Evolutionary conservation across 163 green algal species (phyloP).

Genomic region (Prototheca wickerhamii): DNA sequence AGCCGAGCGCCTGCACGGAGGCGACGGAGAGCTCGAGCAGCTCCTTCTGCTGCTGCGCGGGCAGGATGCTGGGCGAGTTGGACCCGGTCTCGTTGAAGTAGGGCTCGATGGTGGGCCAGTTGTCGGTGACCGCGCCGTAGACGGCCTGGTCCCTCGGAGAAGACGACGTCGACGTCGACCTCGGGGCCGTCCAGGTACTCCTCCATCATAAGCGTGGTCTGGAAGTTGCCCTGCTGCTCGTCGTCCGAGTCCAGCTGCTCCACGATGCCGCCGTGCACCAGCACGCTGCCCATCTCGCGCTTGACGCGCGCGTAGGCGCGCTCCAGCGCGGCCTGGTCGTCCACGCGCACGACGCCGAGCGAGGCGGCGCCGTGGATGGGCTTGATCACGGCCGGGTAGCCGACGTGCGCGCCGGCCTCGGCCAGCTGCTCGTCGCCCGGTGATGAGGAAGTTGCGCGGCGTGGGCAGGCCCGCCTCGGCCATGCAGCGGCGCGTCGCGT

Average conservation of each 20-base stretch:
- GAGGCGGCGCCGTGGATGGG: constrained; percentile 77
- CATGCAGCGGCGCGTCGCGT: constrained; percentile 55
- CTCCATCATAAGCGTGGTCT: constrained; percentile 79
- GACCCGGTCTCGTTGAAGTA: constrained; percentile 52
- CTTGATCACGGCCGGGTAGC: constrained; percentile 88
- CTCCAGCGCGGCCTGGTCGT: constrained; percentile 52
- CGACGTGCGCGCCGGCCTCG: constrained; percentile 52
- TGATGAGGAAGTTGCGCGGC: constrained; percentile 49
- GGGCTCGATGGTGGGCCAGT: constrained; percentile 84
- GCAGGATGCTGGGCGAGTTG: constrained; percentile 80
- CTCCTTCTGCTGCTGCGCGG: constrained; percentile 62
- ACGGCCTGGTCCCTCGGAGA: constrained; percentile 49
- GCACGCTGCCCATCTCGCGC: constrained; percentile 45
- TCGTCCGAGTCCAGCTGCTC: constrained; percentile 38
- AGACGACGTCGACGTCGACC: constrained; percentile 81
- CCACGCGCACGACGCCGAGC: constrained; percentile 77
- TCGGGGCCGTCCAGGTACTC: constrained; percentile 65
- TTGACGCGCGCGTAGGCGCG: constrained; percentile 49
- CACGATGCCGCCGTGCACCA: constrained; percentile 60
- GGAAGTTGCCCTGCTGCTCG: constrained; percentile 48
- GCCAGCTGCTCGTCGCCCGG: constrained; percentile 37
- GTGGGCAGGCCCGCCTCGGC: constrained; percentile 61
- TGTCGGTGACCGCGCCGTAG: constrained; percentile 79
- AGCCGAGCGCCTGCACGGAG: constrained; percentile 49
- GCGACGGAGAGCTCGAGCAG: constrained; percentile 67